Evolutionary conservation across 208 protist species (phyloP).

Genomic region (Histomonas meleagridis): DNA sequence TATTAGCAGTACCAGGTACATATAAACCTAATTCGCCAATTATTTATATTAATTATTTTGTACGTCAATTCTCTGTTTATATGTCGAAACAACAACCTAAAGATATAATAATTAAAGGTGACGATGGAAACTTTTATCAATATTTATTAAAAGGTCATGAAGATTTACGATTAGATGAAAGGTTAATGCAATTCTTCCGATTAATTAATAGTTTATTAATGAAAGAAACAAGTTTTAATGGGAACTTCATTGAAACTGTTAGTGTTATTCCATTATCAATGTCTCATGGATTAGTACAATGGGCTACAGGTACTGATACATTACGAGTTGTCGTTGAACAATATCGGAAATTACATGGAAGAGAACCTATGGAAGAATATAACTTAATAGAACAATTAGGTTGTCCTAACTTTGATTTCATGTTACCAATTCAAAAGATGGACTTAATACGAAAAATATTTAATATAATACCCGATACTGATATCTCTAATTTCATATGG

Average conservation of each 20-base stretch:
- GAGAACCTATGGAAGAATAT: neutral
- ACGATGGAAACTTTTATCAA: slow-evolving; percentile 34
- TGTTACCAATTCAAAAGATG: neutral
- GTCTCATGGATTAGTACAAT: slow-evolving; percentile 19
- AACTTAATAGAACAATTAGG: neutral
- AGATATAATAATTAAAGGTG: neutral
- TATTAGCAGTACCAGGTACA: neutral
- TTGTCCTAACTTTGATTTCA: neutral
- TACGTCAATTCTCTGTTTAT: slow-evolving; percentile 6
- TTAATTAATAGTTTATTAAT: slow-evolving; percentile 1
- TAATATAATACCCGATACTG: neutral
- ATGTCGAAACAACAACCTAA: slow-evolving; percentile 26
- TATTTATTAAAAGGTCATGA: slow-evolving; percentile 34
- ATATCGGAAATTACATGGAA: neutral
- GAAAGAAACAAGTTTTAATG: neutral
- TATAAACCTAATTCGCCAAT: neutral
- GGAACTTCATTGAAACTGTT: neutral
- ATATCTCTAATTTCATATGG: neutral
- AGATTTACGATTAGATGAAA: slow-evolving; percentile 19
- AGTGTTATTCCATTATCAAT: slow-evolving; percentile 30
- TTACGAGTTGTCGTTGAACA: neutral
- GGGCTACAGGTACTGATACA: neutral
- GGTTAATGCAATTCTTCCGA: slow-evolving; percentile 37
- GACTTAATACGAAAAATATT: neutral
- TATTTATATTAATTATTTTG: neutral